Conservation (phyloP, 2,329 filamentous ascomycete species). For the Colletotrichum sp. region DNA sequence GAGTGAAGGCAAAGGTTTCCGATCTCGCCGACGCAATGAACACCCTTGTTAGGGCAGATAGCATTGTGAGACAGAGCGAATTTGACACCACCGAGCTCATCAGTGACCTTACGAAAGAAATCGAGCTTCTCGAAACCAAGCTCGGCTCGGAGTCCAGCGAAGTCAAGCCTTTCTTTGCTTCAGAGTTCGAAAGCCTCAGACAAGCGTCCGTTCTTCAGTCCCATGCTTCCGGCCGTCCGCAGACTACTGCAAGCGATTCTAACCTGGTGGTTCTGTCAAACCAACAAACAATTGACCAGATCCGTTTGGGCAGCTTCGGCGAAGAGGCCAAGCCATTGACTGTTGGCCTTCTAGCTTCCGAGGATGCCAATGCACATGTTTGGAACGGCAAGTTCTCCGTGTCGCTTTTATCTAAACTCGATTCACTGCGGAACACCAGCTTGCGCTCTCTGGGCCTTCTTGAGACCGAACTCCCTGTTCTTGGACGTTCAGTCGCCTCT, state of each 20-base stretch:
- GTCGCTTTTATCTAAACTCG: conserved; percentile 61
- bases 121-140: conserved; percentile 54
- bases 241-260: conserved; percentile 24
- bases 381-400: conserved; percentile 46
- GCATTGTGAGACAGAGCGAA: conserved; percentile 53
- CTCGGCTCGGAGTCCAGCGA: conserved; percentile 46
- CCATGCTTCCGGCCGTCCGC: conserved; percentile 10
- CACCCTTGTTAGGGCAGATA: conserved; percentile 61
- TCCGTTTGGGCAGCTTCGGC: conserved; percentile 36
- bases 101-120: conserved; percentile 53
- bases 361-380: conserved; percentile 20
- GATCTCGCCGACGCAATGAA: conserved; percentile 59
- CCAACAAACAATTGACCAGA: conserved; percentile 45
- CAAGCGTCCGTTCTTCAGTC: conserved; percentile 53
- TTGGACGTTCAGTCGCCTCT: conserved; percentile 60
- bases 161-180: conserved; percentile 54
- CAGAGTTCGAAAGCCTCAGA: conserved; percentile 62
- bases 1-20: conserved; percentile 52
- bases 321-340: conserved; percentile 13
- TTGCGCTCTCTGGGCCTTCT: conserved; percentile 67
- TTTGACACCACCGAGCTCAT: conserved; percentile 53
- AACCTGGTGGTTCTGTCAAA: conserved; percentile 56
- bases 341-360: conserved; percentile 10
- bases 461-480: conserved; percentile 67
- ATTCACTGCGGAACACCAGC: conserved; percentile 55